Conservation (phyloP, 2,329 filamentous ascomycete species). For the Ophiocordyceps polyrhachis-furcata region DNA sequence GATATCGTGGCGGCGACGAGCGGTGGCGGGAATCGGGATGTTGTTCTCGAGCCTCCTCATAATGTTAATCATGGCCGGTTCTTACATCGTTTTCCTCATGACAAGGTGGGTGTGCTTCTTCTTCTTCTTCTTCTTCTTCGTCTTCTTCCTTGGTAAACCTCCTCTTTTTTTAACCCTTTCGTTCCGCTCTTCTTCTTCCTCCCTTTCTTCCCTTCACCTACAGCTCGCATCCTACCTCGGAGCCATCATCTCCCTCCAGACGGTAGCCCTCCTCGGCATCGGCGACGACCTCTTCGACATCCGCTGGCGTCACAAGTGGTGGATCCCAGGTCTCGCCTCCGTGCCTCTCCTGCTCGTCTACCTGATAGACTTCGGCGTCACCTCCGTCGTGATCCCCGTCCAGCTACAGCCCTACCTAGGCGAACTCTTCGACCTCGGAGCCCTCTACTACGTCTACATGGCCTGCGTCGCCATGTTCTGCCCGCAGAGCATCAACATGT, state of each 20-base stretch:
- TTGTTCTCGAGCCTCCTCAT: constrained; percentile 54
- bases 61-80: constrained; percentile 67
- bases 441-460: constrained; percentile 93
- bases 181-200: not conserved
- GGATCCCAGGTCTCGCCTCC: constrained; percentile 85
- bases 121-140: not conserved
- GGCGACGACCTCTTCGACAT: constrained; percentile 97
- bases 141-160: no score
- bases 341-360: constrained; percentile 92
- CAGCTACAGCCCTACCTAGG: constrained; percentile 72
- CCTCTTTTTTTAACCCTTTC: not conserved
- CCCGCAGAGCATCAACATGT: constrained; percentile 96
- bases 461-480: constrained; percentile 91
- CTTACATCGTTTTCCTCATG: constrained; percentile 82
- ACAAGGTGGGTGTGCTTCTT: constrained; percentile 53
- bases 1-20: constrained; percentile 92
- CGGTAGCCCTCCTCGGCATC: constrained; percentile 76
- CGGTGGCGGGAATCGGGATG: constrained; percentile 79
- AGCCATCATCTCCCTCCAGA: constrained; percentile 81
- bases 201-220: no score
- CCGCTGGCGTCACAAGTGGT: constrained; percentile 95
- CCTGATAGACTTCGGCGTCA: constrained; percentile 96
- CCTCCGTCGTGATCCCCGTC: constrained; percentile 78
- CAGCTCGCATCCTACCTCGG: constrained; percentile 89
- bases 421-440: constrained; percentile 63